phyloP scores from a whole-genome alignment of 2,329 filamentous ascomycete genomes.

The Chaetomiaceae sp. region DNA sequence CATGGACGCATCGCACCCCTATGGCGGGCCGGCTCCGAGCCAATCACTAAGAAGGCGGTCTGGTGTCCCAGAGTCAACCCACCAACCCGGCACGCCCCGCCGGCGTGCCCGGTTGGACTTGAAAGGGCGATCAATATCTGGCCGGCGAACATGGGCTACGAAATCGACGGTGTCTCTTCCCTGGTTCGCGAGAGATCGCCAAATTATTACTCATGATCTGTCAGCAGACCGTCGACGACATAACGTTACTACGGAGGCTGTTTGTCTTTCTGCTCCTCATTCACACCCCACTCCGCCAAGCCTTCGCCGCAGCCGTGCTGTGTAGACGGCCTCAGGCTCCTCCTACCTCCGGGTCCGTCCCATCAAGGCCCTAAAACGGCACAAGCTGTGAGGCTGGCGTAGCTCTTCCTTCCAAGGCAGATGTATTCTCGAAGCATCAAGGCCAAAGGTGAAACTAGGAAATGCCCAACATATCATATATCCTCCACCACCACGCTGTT shows the following conservation, averaged over 20 bases:
- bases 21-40: background rate
- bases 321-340: too few relatives aligned
- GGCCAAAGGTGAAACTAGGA: background rate
- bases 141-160: background rate
- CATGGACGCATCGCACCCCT: background rate
- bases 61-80: too few relatives aligned
- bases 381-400: background rate
- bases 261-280: background rate
- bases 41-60: background rate
- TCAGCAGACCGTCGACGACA: background rate
- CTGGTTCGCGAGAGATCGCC: background rate
- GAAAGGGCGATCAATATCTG: background rate
- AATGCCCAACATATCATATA: background rate
- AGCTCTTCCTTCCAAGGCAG: conserved; percentile 2
- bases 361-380: background rate
- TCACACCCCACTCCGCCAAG: background rate
- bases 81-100: too few relatives aligned
- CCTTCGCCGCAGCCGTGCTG: background rate
- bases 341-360: background rate
- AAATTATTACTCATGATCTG: background rate
- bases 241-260: too few relatives aligned
- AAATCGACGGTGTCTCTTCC: background rate
- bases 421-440: background rate
- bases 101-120: too few relatives aligned
- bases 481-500: background rate